Conservation (phyloP, 208 protist species). For the Kentomonas sorsogonicus region DNA sequence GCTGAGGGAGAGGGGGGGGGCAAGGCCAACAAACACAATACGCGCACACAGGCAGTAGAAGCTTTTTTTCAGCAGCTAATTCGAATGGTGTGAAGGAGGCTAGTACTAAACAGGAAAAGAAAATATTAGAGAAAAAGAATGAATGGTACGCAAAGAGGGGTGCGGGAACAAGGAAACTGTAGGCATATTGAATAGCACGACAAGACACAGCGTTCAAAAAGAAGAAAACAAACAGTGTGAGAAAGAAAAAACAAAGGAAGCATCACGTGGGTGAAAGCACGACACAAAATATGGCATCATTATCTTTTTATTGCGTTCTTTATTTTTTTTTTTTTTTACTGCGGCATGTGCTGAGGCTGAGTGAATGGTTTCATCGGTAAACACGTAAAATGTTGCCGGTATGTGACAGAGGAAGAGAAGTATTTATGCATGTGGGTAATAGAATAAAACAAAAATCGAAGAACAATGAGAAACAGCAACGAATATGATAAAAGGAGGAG, state of each 20-base stretch:
- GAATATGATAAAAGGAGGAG: slow-evolving; percentile 15
- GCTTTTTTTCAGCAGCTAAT: too few relatives aligned
- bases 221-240: neutral
- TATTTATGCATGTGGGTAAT: neutral
- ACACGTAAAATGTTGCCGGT: neutral
- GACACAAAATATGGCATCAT: too few relatives aligned
- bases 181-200: too few relatives aligned
- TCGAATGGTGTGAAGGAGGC: too few relatives aligned
- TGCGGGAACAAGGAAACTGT: too few relatives aligned
- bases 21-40: too few relatives aligned
- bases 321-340: slow-evolving; percentile 5
- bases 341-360: too few relatives aligned
- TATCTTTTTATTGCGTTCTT: slow-evolving; percentile 4
- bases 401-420: neutral
- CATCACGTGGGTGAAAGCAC: too few relatives aligned
- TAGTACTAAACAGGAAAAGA: slow-evolving; percentile 4
- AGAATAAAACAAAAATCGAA: slow-evolving; percentile 7
- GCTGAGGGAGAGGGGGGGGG: too few relatives aligned
- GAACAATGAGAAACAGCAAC: slow-evolving; percentile 17
- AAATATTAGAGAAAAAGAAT: slow-evolving; percentile 5
- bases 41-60: too few relatives aligned
- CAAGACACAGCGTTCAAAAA: neutral
- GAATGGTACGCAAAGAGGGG: slow-evolving; percentile 8
- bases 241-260: slow-evolving; percentile 11
- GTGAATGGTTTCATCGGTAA: neutral